These are phyloP conservation scores for Aristolochia fimbriata DNA, from an alignment of 164 flowering plant species.

Conservation along the genomic window DNA sequence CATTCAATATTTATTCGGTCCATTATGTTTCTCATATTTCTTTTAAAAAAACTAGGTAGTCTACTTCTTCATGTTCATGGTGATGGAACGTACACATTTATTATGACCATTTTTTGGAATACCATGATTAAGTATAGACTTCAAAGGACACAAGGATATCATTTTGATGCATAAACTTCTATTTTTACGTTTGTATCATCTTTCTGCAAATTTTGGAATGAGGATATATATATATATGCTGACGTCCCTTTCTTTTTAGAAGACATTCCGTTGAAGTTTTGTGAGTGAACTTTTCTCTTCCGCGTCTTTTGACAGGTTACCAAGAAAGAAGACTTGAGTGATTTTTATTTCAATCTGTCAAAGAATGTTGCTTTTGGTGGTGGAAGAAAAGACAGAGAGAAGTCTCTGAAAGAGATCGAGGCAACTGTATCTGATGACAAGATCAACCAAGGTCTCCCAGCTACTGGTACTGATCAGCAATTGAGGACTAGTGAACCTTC, in stretches of 20 bases:
- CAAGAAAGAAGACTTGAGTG: conserved; percentile 13
- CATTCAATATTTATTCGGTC: neutral
- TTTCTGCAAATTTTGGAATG: neutral
- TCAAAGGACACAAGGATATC: neutral
- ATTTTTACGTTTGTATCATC: neutral
- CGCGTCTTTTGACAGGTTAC: conserved; percentile 8
- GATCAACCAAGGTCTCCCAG: neutral
- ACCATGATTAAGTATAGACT: too few relatives aligned
- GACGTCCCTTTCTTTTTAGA: neutral
- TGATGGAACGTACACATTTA: neutral
- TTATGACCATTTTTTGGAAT: too few relatives aligned
- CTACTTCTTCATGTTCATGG: neutral
- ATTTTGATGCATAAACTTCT: neutral
- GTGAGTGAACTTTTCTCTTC: neutral
- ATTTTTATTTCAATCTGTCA: conserved; percentile 12
- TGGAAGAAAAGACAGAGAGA: neutral
- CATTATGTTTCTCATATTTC: neutral
- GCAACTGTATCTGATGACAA: neutral
- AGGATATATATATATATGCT: neutral
- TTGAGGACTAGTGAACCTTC: neutral
- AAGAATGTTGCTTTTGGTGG: conserved; percentile 18
- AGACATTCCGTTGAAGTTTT: neutral
- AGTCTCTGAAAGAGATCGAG: neutral
- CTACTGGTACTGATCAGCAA: neutral
- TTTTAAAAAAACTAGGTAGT: neutral